Evolutionary conservation across 768 basidiomycete genomes (phyloP).

Genomic region (Termitomyces sp.): DNA sequence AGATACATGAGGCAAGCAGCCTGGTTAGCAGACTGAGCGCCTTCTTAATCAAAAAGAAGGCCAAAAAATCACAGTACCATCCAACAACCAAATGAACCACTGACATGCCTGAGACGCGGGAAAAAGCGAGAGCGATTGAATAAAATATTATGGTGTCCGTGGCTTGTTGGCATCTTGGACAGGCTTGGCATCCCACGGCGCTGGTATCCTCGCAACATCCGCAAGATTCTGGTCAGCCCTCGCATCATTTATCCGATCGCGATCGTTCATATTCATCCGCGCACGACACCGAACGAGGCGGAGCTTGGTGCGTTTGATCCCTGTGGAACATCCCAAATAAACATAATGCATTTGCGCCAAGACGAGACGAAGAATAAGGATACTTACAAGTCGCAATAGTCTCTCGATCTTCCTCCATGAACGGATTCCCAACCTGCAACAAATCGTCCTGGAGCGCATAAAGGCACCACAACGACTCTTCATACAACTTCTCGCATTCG

Average conservation of each 20-base stretch:
- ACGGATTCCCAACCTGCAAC: constrained; percentile 75
- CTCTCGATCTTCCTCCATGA: constrained; percentile 75
- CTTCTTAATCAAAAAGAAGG: background rate
- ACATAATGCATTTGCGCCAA: background rate
- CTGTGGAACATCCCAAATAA: constrained; percentile 33
- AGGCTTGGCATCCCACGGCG: constrained; percentile 64
- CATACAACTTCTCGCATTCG: constrained; percentile 92
- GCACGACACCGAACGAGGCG: constrained; percentile 74
- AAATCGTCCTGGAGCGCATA: constrained; percentile 90
- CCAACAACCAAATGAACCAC: background rate
- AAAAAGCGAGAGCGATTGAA: background rate
- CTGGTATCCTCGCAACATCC: constrained; percentile 64
- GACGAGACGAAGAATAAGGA: background rate
- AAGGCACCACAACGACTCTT: constrained; percentile 91
- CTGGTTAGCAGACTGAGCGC: background rate
- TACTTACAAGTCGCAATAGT: constrained; percentile 75
- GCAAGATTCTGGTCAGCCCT: constrained; percentile 76
- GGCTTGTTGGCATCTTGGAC: constrained; percentile 10
- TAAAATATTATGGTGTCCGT: constrained; percentile 9
- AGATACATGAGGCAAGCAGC: background rate
- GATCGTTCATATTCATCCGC: constrained; percentile 72
- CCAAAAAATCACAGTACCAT: background rate
- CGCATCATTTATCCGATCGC: constrained; percentile 70
- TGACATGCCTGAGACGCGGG: background rate
- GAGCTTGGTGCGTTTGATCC: constrained; percentile 84